Evolutionary conservation across 768 basidiomycete species (phyloP).

Genomic region (Agrocybe pediades): DNA sequence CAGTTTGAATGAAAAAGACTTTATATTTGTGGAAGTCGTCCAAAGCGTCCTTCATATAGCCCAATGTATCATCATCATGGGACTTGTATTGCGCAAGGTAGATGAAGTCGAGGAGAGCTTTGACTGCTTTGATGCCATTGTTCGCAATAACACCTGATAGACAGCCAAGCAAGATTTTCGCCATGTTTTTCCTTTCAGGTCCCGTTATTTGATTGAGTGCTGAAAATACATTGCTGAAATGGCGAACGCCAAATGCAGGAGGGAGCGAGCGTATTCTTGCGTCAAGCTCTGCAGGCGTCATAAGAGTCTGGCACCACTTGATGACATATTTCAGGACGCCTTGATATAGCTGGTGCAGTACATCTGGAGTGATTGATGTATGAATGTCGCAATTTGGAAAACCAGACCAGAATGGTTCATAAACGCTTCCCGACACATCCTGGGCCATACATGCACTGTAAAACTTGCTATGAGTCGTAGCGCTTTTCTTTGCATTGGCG

Average conservation of each 20-base stretch:
- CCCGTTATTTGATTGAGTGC: constrained; percentile 39
- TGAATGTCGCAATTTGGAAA: constrained; percentile 16
- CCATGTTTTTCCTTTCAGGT: constrained; percentile 35
- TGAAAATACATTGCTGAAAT: constrained; percentile 42
- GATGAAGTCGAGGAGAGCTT: constrained; percentile 31
- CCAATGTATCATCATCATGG: constrained; percentile 23
- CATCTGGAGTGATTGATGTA: constrained; percentile 15
- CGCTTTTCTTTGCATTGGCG: background rate
- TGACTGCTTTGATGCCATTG: constrained; percentile 12
- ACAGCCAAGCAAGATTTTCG: constrained; percentile 27
- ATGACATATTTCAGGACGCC: constrained; percentile 17
- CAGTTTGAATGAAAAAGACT: constrained; percentile 8
- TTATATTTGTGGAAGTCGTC: constrained; percentile 12
- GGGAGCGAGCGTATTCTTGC: constrained; percentile 32
- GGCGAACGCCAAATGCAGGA: constrained; percentile 24
- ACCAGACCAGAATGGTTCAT: constrained; percentile 15
- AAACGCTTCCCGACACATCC: constrained; percentile 7
- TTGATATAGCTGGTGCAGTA: constrained; percentile 19
- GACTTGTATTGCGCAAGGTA: constrained; percentile 26
- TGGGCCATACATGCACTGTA: constrained; percentile 7
- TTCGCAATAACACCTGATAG: constrained; percentile 20
- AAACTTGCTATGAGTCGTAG: background rate
- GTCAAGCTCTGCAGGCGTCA: constrained; percentile 15
- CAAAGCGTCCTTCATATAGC: constrained; percentile 10
- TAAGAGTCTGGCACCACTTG: constrained; percentile 3